phyloP scores from a whole-genome alignment of 768 basidiomycete genomes.

The Leucosporidium yakuticum region DNA sequence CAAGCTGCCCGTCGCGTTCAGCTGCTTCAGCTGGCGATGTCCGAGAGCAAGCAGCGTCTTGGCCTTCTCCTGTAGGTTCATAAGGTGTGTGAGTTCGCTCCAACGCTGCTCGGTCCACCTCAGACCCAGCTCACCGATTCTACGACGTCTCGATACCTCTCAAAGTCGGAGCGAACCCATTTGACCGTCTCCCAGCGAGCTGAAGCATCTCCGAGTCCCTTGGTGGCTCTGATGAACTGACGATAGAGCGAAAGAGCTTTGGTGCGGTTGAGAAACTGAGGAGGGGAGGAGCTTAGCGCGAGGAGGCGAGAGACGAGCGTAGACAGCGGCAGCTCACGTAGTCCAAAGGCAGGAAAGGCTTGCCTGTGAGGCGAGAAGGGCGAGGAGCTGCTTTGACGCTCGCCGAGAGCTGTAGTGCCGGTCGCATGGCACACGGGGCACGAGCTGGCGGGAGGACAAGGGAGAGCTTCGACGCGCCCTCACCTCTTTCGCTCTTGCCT shows the following conservation, averaged over 20 bases:
- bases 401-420: background rate
- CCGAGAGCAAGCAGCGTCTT: slow-evolving; percentile 31
- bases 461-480: too few species aligned
- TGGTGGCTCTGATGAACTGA: slow-evolving; percentile 33
- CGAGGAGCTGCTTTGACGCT: background rate
- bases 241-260: slow-evolving; percentile 33
- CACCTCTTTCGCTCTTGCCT: too few species aligned
- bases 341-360: slow-evolving; percentile 28
- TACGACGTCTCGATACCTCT: slow-evolving; percentile 24
- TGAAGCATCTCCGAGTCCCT: slow-evolving; percentile 17
- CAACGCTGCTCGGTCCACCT: background rate
- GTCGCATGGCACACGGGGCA: background rate
- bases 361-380: slow-evolving; percentile 18
- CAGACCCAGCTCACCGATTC: slow-evolving; percentile 19
- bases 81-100: too few species aligned
- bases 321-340: slow-evolving; percentile 8
- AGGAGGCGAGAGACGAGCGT: background rate
- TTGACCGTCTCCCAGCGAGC: slow-evolving; percentile 32
- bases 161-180: slow-evolving; percentile 34
- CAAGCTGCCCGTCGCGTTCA: slow-evolving; percentile 29
- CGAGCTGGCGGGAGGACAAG: background rate
- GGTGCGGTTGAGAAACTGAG: slow-evolving; percentile 34
- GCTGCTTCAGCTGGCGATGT: slow-evolving; percentile 33
- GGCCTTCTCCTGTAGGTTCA: slow-evolving; percentile 23
- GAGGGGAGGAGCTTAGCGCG: background rate